These are phyloP conservation scores for Cubamyces lactineus DNA, from an alignment of 768 basidiomycete genomes.

Conservation along the genomic window DNA sequence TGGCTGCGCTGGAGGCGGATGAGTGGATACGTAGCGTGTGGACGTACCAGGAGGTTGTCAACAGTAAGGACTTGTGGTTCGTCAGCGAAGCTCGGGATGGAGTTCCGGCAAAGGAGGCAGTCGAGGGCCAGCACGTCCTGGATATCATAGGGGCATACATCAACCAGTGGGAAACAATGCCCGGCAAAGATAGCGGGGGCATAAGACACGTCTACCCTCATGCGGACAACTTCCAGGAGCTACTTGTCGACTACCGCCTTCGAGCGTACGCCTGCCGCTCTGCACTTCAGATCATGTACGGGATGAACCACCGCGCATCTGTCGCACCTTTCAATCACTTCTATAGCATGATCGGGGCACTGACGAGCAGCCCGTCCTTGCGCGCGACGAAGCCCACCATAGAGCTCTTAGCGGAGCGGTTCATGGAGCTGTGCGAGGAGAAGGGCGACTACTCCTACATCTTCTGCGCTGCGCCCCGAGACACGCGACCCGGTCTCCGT, in stretches of 20 bases:
- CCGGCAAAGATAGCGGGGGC: background rate
- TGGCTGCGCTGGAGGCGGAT: slow-evolving; percentile 26
- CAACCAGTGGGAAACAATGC: background rate
- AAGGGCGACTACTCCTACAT: slow-evolving; percentile 32
- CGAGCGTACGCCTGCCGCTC: slow-evolving; percentile 19
- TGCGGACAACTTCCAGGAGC: slow-evolving; percentile 24
- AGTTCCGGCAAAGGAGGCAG: background rate
- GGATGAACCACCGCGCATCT: slow-evolving; percentile 13
- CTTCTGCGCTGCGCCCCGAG: slow-evolving; percentile 19
- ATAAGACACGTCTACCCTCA: slow-evolving; percentile 16
- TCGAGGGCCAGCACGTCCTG: slow-evolving; percentile 9
- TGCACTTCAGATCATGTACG: slow-evolving; percentile 22
- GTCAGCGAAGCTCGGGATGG: slow-evolving; percentile 1
- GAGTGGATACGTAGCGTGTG: slow-evolving; percentile 29
- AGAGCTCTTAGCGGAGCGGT: slow-evolving; percentile 24
- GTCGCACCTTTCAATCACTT: slow-evolving; percentile 22
- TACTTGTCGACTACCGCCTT: slow-evolving; percentile 20
- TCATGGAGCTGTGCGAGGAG: slow-evolving; percentile 26
- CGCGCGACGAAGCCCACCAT: slow-evolving; percentile 20
- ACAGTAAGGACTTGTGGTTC: slow-evolving; percentile 19
- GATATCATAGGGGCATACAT: slow-evolving; percentile 19
- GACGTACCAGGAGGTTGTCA: slow-evolving; percentile 29
- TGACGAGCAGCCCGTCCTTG: slow-evolving; percentile 17
- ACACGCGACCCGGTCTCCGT: slow-evolving; percentile 10
- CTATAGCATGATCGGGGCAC: slow-evolving; percentile 27